Conservation (phyloP, 495 filamentous ascomycete genomes). For the Neurospora hispaniola region DNA sequence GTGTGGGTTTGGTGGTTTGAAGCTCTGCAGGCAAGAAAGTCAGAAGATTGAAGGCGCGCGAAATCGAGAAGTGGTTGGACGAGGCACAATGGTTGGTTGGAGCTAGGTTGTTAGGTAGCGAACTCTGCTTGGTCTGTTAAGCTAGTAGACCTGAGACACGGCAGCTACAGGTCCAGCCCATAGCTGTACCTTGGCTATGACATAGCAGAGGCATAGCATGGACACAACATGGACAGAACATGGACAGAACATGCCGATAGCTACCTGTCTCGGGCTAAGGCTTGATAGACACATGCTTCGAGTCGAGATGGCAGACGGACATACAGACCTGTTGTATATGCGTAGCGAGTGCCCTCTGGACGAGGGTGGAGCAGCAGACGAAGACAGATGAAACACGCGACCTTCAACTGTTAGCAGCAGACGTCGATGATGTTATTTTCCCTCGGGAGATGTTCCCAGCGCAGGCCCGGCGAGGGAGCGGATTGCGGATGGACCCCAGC, state of each 20-base stretch:
- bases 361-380: background rate
- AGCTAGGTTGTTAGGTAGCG: background rate
- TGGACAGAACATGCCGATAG: background rate
- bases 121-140: background rate
- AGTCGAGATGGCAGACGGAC: background rate
- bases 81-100: background rate
- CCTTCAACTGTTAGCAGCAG: background rate
- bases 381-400: background rate
- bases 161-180: background rate
- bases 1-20: background rate
- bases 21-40: background rate
- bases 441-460: background rate
- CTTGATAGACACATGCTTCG: background rate
- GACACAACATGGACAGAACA: background rate
- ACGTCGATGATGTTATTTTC: slow-evolving; percentile 1
- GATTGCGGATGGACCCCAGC: background rate
- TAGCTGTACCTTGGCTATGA: background rate
- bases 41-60: background rate
- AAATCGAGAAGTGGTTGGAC: background rate
- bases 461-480: background rate
- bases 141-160: background rate
- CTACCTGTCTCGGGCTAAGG: background rate
- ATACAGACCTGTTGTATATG: background rate
- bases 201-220: background rate
- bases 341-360: background rate